Base-by-base conservation (phyloP, 495 filamentous ascomycete species). In the Tuber brumale region DNA sequence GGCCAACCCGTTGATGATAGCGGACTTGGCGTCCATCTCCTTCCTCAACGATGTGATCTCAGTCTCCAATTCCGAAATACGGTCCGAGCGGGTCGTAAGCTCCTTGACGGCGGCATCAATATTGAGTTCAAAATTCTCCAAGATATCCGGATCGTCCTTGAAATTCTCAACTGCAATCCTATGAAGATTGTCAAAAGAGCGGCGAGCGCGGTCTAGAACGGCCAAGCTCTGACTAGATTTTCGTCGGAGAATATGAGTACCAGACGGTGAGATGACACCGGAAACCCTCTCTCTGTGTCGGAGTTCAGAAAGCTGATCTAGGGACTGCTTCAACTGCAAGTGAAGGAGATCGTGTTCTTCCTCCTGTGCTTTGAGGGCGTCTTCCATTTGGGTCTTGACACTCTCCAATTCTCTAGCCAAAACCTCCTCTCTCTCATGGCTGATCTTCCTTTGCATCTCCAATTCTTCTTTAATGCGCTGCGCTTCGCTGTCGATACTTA, bases 11-110 rank as follows among this genome's bases (percentile, higher is more conserved):
- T 94, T 93, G 76, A 99, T 97, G 81, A 99, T 94, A 37, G 91
- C 91, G 85, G 92, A 92, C 88, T 98, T 98, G 74, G 88, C 89
- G 77, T 99, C 96, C 92, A 99, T 97, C 83, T 97, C 96, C 84
- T 92, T 95, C 86, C 92, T 96, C 21, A 95, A 89, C 12, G 89
- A 90, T 3, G 90, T 86, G 75, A 97, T 89, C 81, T 97, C 96
- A 9, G 89, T 90, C 83, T 99, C 95, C 16, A 99, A 87, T 71
- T 94, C 90, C 82, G 94, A 91, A 51, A 97, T 93, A 37, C 93
- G 91, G 81, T 98, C 95, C 27, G 94, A 93, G 39, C 94, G 91
- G 48, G 85, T 88, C 77, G 97, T 90, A 41, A 98, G 87, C 82
- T 99, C 95, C 79, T 95, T 93, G 91, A 97, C 95, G 71, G 94